Base-by-base conservation (phyloP, 192 early-diverging fungal genomes). In the Phycomyces blakesleeanus region DNA sequence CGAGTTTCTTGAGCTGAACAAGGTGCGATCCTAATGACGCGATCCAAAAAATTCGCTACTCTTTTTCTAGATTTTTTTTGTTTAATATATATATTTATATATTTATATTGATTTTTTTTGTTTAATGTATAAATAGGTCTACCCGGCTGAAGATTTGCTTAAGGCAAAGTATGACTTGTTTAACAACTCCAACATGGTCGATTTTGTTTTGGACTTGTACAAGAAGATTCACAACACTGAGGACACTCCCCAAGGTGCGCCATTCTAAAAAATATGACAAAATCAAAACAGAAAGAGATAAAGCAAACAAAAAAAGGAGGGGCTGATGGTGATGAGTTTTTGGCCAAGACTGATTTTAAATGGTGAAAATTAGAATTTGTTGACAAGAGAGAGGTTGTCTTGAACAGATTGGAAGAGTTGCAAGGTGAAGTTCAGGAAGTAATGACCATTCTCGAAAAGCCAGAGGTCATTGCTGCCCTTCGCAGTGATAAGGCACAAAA, bases 401-500 rank as follows among this genome's bases (percentile, higher is more conserved):
- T 96, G 59, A 68, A 77, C 37, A 78, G 82, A 69, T 82, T 95
- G 55, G 80, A 91, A 71, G 81, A 86, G 37, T 78, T 92, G 61
- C 85, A 91, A 75, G 67, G 81, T 11, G 80, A 93, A 73, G 88
- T 85, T 10, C 84, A 86, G 68, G 88, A 90, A 52, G 89, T 98
- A 51, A 86, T 93, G 76, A 86, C 88, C 56, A 87, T 94, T 38
- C 90, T 98, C 59, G 89, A 93, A 71, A 93, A 96, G 74, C 92
- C 92, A 12, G 87, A 92, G 68, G 91, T 96, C 18, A 88, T 93
- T 55, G 84, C 85, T 61, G 82, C 90, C 64, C 83, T 96, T 72
- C 93, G 93, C 63, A 89, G 94, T 78, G 95, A 96, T 77, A 98
- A 98, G 81, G 75, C 89, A 51, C 92, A 93, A 68, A 94, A 96